A percentile compares a stretch with the other conserved stretches of the same genome.
phyloP scores from a whole-genome alignment of 108 stramenopile species.

The Skeletonema marinoi region DNA sequence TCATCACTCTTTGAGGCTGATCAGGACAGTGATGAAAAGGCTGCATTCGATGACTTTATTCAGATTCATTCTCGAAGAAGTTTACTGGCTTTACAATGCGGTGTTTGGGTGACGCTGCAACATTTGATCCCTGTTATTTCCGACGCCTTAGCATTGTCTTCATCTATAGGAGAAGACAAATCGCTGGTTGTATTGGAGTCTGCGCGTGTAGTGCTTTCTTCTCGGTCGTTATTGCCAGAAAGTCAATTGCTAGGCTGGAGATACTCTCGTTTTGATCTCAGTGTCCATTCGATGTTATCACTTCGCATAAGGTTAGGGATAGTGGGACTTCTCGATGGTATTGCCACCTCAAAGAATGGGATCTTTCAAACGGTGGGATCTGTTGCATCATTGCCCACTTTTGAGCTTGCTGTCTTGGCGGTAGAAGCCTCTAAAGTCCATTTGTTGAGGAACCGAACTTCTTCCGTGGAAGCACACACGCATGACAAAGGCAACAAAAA shows the following conservation, averaged over 20 bases:
- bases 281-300: slow-evolving; percentile 26
- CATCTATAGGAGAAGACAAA: neutral
- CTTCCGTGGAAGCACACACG: neutral
- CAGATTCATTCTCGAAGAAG: slow-evolving; percentile 13
- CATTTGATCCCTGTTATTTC: slow-evolving; percentile 9
- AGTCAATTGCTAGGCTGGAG: slow-evolving; percentile 4
- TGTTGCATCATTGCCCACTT: neutral
- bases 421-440: slow-evolving; percentile 23
- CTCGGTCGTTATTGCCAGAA: neutral
- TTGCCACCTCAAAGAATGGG: neutral
- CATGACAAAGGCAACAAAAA: neutral
- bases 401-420: slow-evolving; percentile 20
- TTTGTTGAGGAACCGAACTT: neutral
- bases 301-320: slow-evolving; percentile 27
- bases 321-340: slow-evolving; percentile 8
- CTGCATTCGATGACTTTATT: neutral
- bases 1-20: neutral
- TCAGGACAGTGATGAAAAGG: neutral
- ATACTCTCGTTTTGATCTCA: slow-evolving; percentile 23
- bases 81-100: slow-evolving; percentile 33
- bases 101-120: slow-evolving; percentile 29
- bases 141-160: neutral
- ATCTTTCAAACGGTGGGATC: neutral
- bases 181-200: slow-evolving; percentile 15
- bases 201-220: neutral